Conservation (phyloP, 345 rosid genomes). For the Dovyalis caffra region DNA sequence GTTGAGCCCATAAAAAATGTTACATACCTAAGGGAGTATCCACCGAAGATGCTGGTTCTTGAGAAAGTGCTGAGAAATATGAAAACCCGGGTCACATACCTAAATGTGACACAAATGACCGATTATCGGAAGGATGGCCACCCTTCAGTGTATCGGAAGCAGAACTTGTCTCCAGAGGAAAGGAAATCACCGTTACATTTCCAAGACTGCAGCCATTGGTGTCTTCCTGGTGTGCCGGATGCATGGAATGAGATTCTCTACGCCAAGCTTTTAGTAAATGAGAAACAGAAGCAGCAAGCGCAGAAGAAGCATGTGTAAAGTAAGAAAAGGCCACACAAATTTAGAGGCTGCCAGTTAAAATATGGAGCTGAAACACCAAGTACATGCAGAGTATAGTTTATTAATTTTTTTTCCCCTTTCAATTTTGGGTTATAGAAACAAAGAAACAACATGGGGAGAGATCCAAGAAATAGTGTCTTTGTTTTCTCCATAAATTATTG, state of each 20-base stretch:
- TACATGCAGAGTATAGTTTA: slow-evolving; percentile 16
- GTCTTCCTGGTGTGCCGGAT: slow-evolving; percentile 97
- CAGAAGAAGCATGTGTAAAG: slow-evolving; percentile 43
- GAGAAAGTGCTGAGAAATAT: slow-evolving; percentile 72
- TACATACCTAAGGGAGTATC: slow-evolving; percentile 64
- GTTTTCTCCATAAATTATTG: background rate
- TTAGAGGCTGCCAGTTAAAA: background rate
- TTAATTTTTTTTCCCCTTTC: background rate
- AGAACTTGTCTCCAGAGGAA: slow-evolving; percentile 40
- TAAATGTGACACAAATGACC: slow-evolving; percentile 77
- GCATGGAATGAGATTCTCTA: slow-evolving; percentile 89
- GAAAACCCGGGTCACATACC: slow-evolving; percentile 75
- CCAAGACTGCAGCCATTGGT: slow-evolving; percentile 99
- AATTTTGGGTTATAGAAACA: slow-evolving; percentile 23
- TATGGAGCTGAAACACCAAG: slow-evolving; percentile 8
- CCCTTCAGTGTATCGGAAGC: slow-evolving; percentile 83
- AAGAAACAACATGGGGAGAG: slow-evolving; percentile 5
- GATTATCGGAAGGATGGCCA: slow-evolving; percentile 94
- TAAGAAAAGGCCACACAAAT: background rate
- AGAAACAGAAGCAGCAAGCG: slow-evolving; percentile 39
- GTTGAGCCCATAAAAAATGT: slow-evolving; percentile 79
- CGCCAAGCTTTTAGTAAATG: slow-evolving; percentile 60
- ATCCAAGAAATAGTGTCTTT: slow-evolving; percentile 6
- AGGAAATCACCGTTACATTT: slow-evolving; percentile 43
- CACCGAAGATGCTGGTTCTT: slow-evolving; percentile 72